A percentile compares a stretch with the other conserved stretches of the same genome.
These are phyloP conservation scores for Scheffersomyces illinoinensis DNA, from an alignment of 1,139 yeast species.

Conservation along the genomic window DNA sequence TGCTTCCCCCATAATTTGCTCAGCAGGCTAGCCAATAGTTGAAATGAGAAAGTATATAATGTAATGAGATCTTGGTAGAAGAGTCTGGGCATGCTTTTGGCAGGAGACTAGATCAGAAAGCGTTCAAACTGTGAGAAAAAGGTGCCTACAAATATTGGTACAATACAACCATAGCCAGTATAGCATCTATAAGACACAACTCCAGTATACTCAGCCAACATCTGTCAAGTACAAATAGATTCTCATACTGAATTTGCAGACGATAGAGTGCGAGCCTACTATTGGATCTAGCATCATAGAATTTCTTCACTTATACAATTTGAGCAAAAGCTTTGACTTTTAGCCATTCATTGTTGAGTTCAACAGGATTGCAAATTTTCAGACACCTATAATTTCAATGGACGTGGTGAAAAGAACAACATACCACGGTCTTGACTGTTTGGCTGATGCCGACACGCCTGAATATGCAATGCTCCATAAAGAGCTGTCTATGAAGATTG, in stretches of 20 bases:
- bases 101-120: background rate
- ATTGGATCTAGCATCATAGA: background rate
- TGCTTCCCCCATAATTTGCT: background rate
- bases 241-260: background rate
- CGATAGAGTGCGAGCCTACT: background rate
- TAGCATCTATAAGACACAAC: background rate
- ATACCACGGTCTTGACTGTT: conserved; percentile 48
- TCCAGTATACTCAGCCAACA: background rate
- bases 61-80: background rate
- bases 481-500: conserved; percentile 37
- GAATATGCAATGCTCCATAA: conserved; percentile 23
- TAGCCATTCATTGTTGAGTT: background rate
- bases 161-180: background rate
- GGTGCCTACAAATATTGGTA: background rate
- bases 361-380: background rate
- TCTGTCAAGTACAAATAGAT: background rate
- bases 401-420: background rate
- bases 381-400: background rate
- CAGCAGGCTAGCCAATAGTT: background rate
- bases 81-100: background rate
- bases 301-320: background rate
- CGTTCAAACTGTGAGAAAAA: background rate
- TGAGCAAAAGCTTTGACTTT: background rate
- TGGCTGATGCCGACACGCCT: conserved; percentile 33
- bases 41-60: background rate